These are phyloP conservation scores for Thamnidium elegans DNA, from an alignment of 192 early-diverging fungal species.

Conservation along the genomic window DNA sequence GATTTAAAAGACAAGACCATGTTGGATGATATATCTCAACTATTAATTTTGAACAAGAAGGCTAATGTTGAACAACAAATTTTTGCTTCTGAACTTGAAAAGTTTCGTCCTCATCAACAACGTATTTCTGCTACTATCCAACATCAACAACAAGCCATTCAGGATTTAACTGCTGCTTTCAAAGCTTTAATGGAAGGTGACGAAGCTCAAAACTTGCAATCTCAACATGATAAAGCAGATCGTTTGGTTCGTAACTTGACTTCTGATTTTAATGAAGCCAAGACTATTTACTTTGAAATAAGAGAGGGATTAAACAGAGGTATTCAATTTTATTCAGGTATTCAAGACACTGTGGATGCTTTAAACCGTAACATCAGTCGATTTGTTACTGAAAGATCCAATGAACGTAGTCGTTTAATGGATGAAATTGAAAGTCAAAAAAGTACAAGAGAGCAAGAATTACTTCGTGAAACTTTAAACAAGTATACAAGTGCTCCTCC, in stretches of 20 bases:
- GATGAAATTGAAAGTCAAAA: conserved; percentile 49
- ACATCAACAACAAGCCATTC: conserved; percentile 70
- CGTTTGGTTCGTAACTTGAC: conserved; percentile 59
- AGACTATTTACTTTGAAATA: conserved; percentile 61
- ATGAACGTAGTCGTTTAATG: conserved; percentile 59
- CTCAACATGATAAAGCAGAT: conserved; percentile 67
- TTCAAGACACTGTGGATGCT: conserved; percentile 55
- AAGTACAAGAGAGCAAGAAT: conserved; percentile 58
- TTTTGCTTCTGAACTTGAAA: conserved; percentile 88
- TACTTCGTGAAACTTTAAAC: conserved; percentile 60
- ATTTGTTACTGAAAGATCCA: conserved; percentile 57
- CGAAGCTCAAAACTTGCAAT: conserved; percentile 63
- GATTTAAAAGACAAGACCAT: conserved; percentile 80
- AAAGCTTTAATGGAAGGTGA: conserved; percentile 71
- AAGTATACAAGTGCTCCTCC: conserved; percentile 30
- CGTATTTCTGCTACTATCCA: conserved; percentile 71
- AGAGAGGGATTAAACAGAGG: conserved; percentile 58
- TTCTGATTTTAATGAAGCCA: conserved; percentile 65
- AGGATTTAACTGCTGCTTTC: conserved; percentile 73
- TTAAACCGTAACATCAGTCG: conserved; percentile 50
- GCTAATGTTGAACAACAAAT: conserved; percentile 83
- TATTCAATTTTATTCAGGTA: conserved; percentile 65
- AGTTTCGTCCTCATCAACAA: conserved; percentile 79
- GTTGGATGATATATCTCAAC: conserved; percentile 86
- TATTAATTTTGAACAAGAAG: conserved; percentile 73